Conservation (phyloP, 768 basidiomycete genomes). For the Kwoniella sp. region DNA sequence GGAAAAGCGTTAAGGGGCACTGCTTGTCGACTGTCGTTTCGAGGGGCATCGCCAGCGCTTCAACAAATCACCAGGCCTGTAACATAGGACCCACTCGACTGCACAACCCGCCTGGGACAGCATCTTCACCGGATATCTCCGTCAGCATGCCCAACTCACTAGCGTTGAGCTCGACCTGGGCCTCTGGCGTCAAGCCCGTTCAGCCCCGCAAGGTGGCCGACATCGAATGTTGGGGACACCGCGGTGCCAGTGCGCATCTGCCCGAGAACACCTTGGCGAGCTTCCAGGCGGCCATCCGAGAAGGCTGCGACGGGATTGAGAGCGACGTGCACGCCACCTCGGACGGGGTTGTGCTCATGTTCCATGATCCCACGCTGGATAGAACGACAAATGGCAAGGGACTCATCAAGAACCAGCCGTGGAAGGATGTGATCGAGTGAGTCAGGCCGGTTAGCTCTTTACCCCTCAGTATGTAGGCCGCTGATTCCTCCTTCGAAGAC, state of each 20-base stretch:
- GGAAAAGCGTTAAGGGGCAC: too few relatives aligned
- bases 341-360: conserved; percentile 49
- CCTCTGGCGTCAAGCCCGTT: conserved; percentile 5
- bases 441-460: conserved; percentile 6
- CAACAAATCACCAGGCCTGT: too few relatives aligned
- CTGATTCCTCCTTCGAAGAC: conserved; percentile 19
- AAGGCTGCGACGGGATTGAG: conserved; percentile 48
- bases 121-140: too few relatives aligned
- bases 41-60: too few relatives aligned
- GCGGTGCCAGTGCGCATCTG: conserved; percentile 46
- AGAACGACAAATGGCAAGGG: conserved; percentile 51
- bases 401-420: conserved; percentile 43
- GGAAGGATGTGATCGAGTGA: conserved; percentile 48
- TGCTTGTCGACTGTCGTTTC: too few relatives aligned
- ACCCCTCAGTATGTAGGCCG: neutral
- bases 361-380: conserved; percentile 50
- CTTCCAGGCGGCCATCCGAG: conserved; percentile 46
- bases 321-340: conserved; percentile 47
- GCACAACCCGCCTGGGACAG: too few relatives aligned
- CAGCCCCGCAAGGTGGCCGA: conserved; percentile 27
- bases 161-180: too few relatives aligned
- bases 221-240: conserved; percentile 48
- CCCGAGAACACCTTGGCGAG: conserved; percentile 49
- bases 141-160: too few relatives aligned
- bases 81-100: too few relatives aligned